These are phyloP conservation scores for Lactarius quietus DNA, from an alignment of 768 basidiomycete genomes.

Conservation along the genomic window DNA sequence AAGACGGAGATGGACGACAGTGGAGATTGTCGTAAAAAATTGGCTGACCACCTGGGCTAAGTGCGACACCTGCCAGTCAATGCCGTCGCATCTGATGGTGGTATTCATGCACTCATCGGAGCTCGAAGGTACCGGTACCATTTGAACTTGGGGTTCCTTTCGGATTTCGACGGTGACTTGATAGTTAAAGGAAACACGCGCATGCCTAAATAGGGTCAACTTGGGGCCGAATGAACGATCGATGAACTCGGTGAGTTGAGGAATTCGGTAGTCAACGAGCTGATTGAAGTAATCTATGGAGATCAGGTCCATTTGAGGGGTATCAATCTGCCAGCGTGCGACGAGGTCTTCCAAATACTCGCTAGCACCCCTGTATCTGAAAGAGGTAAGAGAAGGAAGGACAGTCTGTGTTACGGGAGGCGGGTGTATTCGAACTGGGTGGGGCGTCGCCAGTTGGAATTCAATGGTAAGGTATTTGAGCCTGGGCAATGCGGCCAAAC, in stretches of 20 bases:
- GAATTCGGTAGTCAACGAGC: too few species aligned
- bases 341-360: constrained; percentile 5
- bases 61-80: background rate
- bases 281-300: background rate
- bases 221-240: background rate
- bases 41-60: background rate
- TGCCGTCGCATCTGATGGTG: too few species aligned
- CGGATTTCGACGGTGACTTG: background rate
- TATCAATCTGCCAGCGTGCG: background rate
- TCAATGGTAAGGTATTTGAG: background rate
- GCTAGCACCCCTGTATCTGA: background rate
- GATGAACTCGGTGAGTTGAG: background rate
- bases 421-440: background rate
- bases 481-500: background rate
- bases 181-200: background rate
- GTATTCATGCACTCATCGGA: background rate
- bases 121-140: too few species aligned
- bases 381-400: background rate
- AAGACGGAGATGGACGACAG: background rate
- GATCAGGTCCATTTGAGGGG: background rate
- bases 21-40: background rate
- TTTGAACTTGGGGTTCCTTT: too few species aligned
- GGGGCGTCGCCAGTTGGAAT: background rate
- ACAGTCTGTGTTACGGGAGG: background rate
- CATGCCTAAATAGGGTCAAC: background rate